Evolutionary conservation across 2,329 filamentous ascomycete species (phyloP), one percentile per base, ranked within the genome.

Genomic region (Bipolaris cookei): DNA sequence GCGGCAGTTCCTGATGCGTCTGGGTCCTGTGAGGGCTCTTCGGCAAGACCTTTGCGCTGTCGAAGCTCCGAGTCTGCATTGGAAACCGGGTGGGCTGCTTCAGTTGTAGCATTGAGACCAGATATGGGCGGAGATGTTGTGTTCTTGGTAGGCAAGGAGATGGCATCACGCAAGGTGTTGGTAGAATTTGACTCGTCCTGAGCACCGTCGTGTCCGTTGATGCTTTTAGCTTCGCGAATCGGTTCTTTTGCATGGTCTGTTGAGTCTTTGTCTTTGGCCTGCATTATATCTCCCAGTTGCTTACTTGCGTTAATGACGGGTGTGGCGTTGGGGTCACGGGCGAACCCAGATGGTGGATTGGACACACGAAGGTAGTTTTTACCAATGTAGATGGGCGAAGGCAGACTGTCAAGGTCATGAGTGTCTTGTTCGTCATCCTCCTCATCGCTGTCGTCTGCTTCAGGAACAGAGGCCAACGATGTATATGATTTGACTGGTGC

Each of bases 381-480:
- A n/a, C 59, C 56, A 28, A 68, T 63, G 38, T 53, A 50, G 11
- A 68, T 41, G 3, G 67, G 67, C 20, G 68, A 70, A 34, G 63
- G 57, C 23, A 67, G 39, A 50, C 62, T 64, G 6, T 67, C 65
- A 16, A 59, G 43, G 20, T 61, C 57, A 4, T 54, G 20, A 20
- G 14, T 30, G 18, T 54, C 37, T 30, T 67, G 28, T 13, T 30
- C 54, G 5, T 62, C 59, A 32, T 65, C 60, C 0, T 68, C 62
- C 20, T 70, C 66, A 37, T 70, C 63, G 10, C 59, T 64, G 37
- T 62, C 37, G 6, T 64, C 61, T 2, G 53, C 68, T 50, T 70
- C 67, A 0, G 59, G 65, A 10, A 72, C 70, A 43, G 71, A 66
- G 1, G 67, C 65, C n/a, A 75, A 50, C 3, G 70, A 73, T 2